Conservation (phyloP, 2,329 filamentous ascomycete genomes). For the Penicillium sp. region DNA sequence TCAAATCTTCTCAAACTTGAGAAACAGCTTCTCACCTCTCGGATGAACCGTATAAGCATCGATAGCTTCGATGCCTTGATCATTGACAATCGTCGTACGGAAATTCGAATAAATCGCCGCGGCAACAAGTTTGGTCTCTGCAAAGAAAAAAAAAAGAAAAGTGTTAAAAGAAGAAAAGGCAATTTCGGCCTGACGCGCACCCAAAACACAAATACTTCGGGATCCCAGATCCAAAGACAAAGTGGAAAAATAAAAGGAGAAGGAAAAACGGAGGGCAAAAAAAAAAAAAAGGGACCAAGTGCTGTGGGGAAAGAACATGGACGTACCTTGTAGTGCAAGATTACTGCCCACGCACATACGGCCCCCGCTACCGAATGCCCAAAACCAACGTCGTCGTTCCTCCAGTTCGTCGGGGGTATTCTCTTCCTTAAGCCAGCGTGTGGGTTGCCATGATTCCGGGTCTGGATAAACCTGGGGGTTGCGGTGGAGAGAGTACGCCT, state of each 20-base stretch:
- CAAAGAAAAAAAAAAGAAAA: no score
- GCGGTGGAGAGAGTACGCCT: constrained; percentile 49
- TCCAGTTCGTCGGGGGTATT: constrained; percentile 33
- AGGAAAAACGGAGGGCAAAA: no score
- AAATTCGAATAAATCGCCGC: constrained; percentile 67
- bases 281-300: no score
- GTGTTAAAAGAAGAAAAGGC: no score
- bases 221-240: no score
- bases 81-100: constrained; percentile 54
- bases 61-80: constrained; percentile 57
- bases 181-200: no score
- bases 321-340: constrained; percentile 42
- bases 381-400: constrained; percentile 45
- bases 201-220: no score
- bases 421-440: constrained; percentile 44
- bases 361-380: constrained; percentile 47
- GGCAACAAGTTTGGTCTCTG: constrained; percentile 67
- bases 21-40: constrained; percentile 51
- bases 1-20: constrained; percentile 46
- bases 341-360: constrained; percentile 48
- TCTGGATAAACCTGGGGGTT: constrained; percentile 46
- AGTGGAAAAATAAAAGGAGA: no score
- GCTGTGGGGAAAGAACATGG: no score
- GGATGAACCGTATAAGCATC: constrained; percentile 61
- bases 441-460: constrained; percentile 43